These are phyloP conservation scores for Cryptosporidium sp. DNA, from an alignment of 169 alveolate species.

Conservation along the genomic window DNA sequence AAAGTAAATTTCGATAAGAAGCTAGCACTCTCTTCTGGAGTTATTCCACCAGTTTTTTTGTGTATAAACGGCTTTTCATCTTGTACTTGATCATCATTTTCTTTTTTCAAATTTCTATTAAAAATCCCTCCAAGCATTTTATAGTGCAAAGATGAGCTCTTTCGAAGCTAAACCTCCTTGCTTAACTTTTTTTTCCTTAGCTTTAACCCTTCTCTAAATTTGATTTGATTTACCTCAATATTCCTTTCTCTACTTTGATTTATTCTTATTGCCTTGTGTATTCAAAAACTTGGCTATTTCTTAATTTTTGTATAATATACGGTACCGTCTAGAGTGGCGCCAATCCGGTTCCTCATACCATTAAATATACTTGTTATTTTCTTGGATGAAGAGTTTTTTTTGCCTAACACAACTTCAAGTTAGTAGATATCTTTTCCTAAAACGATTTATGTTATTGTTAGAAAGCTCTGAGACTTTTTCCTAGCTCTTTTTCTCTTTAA, in stretches of 20 bases:
- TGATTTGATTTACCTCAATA: not conserved
- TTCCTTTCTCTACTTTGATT: not conserved
- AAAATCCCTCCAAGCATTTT: slow-evolving; percentile 25
- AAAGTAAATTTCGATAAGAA: slow-evolving; percentile 34
- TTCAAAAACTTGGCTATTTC: not conserved
- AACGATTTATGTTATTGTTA: not conserved
- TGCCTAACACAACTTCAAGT: not conserved
- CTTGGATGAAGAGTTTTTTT: not conserved
- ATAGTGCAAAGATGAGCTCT: not conserved
- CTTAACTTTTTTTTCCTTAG: not conserved
- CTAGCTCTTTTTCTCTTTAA: not conserved
- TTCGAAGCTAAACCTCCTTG: not conserved
- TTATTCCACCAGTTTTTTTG: slow-evolving; percentile 15
- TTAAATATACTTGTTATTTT: not conserved
- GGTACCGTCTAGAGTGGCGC: slow-evolving; percentile 39
- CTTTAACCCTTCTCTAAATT: not conserved
- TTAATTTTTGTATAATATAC: not conserved
- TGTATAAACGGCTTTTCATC: not conserved
- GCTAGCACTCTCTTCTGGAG: slow-evolving; percentile 62
- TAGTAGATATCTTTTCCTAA: not conserved
- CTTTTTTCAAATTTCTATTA: not conserved
- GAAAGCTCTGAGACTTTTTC: not conserved
- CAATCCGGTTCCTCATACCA: slow-evolving; percentile 9
- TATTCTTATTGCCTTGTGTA: not conserved
- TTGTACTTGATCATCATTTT: not conserved